These are phyloP conservation scores for Boletus subparvulus DNA, from an alignment of 768 basidiomycete species.

Conservation along the genomic window DNA sequence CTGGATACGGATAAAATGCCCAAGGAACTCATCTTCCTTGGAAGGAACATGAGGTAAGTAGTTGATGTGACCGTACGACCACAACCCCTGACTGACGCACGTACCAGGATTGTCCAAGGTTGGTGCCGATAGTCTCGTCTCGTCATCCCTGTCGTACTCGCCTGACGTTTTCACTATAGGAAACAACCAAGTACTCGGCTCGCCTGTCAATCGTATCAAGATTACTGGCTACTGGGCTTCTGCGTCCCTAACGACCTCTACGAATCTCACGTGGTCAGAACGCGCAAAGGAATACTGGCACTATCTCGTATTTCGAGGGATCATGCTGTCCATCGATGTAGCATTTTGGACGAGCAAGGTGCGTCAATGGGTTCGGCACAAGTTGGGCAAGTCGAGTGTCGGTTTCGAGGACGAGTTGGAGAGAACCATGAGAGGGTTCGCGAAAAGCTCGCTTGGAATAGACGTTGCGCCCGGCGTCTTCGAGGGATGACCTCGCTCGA, in stretches of 20 bases:
- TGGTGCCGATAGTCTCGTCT: neutral
- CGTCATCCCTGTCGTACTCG: neutral
- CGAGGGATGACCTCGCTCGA: constrained; percentile 35
- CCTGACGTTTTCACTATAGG: constrained; percentile 34
- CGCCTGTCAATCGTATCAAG: constrained; percentile 88
- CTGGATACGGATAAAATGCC: constrained; percentile 77
- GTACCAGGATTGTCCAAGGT: constrained; percentile 39
- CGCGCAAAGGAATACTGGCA: constrained; percentile 55
- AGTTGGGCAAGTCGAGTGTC: constrained; percentile 39
- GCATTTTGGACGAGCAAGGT: constrained; percentile 65
- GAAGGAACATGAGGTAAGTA: constrained; percentile 69
- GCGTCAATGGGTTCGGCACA: constrained; percentile 46
- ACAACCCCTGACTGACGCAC: neutral
- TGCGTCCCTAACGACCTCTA: constrained; percentile 52
- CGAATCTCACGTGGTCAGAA: constrained; percentile 40
- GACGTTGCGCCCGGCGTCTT: constrained; percentile 64
- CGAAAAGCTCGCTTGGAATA: constrained; percentile 77
- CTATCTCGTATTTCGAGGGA: constrained; percentile 59
- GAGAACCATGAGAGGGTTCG: constrained; percentile 67
- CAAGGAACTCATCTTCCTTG: constrained; percentile 70
- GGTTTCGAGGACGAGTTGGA: constrained; percentile 86
- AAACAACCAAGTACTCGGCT: constrained; percentile 81
- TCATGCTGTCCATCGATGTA: constrained; percentile 69
- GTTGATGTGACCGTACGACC: neutral
- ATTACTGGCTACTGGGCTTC: constrained; percentile 86